Percentiles rank a stretch among this genome's conserved stretches.
Conservation (phyloP, 208 protist species). For the Acanthamoeba rhysodes region DNA sequence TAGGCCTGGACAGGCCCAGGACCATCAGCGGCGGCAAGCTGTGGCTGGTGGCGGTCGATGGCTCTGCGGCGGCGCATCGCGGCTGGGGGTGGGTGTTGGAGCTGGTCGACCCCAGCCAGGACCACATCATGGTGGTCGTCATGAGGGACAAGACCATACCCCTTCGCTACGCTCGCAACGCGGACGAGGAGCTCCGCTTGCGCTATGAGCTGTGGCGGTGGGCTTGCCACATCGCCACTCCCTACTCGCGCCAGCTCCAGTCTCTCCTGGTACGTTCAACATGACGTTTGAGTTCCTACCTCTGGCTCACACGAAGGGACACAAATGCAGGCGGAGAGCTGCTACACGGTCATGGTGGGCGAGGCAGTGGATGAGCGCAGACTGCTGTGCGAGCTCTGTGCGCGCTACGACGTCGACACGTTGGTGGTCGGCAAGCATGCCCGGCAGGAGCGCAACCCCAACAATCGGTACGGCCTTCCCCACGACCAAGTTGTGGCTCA, state of each 20-base stretch:
- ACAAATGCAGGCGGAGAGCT: not conserved
- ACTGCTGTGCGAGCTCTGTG: not conserved
- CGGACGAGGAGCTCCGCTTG: not conserved
- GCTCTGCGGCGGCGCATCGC: not conserved
- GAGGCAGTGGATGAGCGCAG: not conserved
- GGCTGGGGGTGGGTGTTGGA: not conserved
- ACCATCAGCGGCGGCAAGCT: not conserved
- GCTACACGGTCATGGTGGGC: not conserved
- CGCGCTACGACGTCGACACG: not conserved
- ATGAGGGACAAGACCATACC: not conserved
- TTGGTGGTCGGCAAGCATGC: not conserved
- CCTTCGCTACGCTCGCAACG: not conserved
- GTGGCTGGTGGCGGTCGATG: not conserved
- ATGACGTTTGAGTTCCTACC: too few relatives aligned
- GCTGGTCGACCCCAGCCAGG: not conserved
- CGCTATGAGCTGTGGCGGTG: not conserved
- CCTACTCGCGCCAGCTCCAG: not conserved
- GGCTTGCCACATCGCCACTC: not conserved
- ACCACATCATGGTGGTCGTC: slow-evolving; percentile 7
- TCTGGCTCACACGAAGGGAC: not conserved
- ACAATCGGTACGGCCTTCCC: not conserved
- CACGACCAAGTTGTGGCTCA: too few relatives aligned
- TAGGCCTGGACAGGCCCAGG: not conserved
- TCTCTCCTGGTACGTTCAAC: not conserved
- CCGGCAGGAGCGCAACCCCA: not conserved